Conservation (phyloP, 1,284 basidiomycete species). For the Naganishia liquefaciens region DNA sequence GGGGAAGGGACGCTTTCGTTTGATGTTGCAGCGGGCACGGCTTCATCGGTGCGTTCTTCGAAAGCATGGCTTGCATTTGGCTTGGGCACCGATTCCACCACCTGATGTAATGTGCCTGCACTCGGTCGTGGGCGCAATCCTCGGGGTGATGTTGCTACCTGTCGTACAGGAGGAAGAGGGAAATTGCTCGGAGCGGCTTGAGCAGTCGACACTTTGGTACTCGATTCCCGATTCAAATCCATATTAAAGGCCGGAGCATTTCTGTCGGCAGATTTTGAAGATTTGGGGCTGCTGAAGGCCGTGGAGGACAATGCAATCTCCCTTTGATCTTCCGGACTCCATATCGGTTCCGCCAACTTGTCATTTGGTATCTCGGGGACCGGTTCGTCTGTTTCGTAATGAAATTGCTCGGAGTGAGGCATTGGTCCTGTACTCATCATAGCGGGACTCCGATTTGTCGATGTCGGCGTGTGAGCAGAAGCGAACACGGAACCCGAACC, state of each 20-base stretch:
- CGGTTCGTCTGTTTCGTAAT: constrained; percentile 5
- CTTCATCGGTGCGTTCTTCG: background rate
- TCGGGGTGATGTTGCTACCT: constrained; percentile 10
- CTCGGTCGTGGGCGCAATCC: constrained; percentile 13
- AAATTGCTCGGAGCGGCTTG: background rate
- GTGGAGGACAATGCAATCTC: constrained; percentile 13
- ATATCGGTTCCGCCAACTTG: background rate
- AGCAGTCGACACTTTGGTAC: no score
- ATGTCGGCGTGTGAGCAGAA: constrained; percentile 9
- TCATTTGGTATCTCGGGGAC: background rate
- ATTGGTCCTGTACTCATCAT: constrained; percentile 29
- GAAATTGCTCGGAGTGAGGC: constrained; percentile 25
- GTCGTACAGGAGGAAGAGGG: constrained; percentile 16
- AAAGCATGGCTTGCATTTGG: background rate
- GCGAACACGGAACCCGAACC: constrained; percentile 7
- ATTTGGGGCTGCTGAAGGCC: constrained; percentile 1
- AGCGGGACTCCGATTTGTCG: constrained; percentile 12
- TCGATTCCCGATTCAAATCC: no score
- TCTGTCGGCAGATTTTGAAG: background rate
- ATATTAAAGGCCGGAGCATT: no score
- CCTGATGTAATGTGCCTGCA: background rate
- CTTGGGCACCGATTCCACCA: background rate
- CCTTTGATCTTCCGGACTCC: constrained; percentile 16
- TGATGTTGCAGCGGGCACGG: no score
- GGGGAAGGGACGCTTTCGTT: no score